These are phyloP conservation scores for Zostera marina DNA, from an alignment of 116 monocot species.

Conservation along the genomic window DNA sequence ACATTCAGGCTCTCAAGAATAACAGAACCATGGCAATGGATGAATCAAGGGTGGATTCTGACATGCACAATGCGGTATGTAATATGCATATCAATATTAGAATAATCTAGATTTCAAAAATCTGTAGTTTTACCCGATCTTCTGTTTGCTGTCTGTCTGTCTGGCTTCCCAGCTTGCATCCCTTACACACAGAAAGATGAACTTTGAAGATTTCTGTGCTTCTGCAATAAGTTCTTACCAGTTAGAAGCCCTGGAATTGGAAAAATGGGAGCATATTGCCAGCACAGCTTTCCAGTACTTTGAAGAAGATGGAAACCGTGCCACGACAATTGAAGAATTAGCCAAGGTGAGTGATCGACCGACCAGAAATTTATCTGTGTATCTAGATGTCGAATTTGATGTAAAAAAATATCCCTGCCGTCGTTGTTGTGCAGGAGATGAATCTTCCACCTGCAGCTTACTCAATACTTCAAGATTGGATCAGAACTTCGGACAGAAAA, in stretches of 20 bases:
- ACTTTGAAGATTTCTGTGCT: conserved; percentile 66
- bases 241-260: conserved; percentile 54
- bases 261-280: conserved; percentile 68
- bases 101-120: too few species aligned
- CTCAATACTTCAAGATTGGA: conserved; percentile 58
- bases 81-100: not conserved
- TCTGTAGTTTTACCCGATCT: not conserved
- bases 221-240: conserved; percentile 71
- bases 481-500: conserved; percentile 62
- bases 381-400: too few species aligned
- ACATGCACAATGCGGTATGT: conserved; percentile 55
- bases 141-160: not conserved
- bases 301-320: conserved; percentile 64
- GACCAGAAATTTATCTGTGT: not conserved
- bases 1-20: conserved; percentile 43
- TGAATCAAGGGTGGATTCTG: conserved; percentile 63
- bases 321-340: conserved; percentile 45
- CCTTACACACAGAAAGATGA: conserved; percentile 38
- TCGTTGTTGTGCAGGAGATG: conserved; percentile 45
- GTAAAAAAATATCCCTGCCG: not conserved
- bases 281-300: conserved; percentile 50
- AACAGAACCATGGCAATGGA: conserved; percentile 82
- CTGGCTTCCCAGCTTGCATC: conserved; percentile 31
- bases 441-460: conserved; percentile 50
- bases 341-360: conserved; percentile 29